Evolutionary conservation across 2,329 filamentous ascomycete genomes (phyloP), one percentile per base, ranked within the genome.

Genomic region (Aspergillus sp.): DNA sequence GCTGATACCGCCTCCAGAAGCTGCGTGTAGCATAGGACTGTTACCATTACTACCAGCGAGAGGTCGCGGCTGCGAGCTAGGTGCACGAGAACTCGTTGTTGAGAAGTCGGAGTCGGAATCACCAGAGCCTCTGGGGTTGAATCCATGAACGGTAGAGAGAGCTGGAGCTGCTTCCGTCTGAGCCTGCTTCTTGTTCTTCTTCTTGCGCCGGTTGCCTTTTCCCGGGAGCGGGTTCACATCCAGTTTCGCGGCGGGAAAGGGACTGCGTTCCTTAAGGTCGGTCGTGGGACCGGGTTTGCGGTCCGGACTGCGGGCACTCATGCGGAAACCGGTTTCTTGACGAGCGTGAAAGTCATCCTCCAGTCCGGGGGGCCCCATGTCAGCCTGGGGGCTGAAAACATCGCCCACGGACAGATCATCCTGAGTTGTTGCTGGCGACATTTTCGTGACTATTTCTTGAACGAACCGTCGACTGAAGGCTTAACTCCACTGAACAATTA

Each of bases 1-100:
- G 71, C 91, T 91, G 69, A 97, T 93, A 52, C 92, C 93, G 62
- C 90, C 89, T 48, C 76, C 76, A 1, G 80, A 75, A 25, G 82
- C 83, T 0, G 85, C 81, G 62, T 83, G 78, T 41, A 83, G 74
- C 25, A 79, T 76, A n/a, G 82, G 81, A 63, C 82, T 84, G 65
- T 77, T 80, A 7, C 68, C 66, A 55, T 70, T 57, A 19, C 54
- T 70, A 28, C 69, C 72, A 7, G 69, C 68, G 51, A 72, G 65
- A 13, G 66, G 60, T 25, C 66, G 69, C 19, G 74, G 62, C 60
- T 69, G 71, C 19, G 74, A 71, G 55, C 73, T 76, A 46, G 71
- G 67, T 2, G 71, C 67, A 54, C 71, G 69, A 49, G 76, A 80
- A 53, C 74, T 76, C 19, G 73, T 68, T 23, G 71, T 68, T 22